Evolutionary conservation across 225 moss, liverwort and hornwort species (phyloP), one percentile per base, ranked within the genome.

Genomic region (Pleurozium schreberi): DNA sequence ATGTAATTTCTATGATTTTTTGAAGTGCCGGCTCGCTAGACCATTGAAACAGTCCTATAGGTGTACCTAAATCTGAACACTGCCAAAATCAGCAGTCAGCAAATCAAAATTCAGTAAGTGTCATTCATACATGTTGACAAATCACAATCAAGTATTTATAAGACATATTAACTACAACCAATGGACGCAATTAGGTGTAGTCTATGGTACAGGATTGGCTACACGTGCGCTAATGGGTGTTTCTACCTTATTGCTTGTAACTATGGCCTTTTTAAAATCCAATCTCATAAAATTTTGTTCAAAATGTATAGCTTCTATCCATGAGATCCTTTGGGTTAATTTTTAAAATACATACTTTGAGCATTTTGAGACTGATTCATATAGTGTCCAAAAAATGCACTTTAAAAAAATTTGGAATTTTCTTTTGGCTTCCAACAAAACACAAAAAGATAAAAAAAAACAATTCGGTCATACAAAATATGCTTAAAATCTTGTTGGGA

Each of bases 261-360:
- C 23, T 77, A 15, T 4, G 4, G 3, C 3, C 0, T 1, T 52
- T 76, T 23, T 2, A 36, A 76, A 76, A 76, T 76, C 11, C 36
- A 5, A 36, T 53, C 5, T 5, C 0, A 52, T 0, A 36, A 5
- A 14, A 5, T 52, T 23, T 52, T 52, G 14, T 22, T 76, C 22
- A 36, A 30, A 76, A 36, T 76, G 14, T 6, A 53, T 23, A 76
- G 14, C 5, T 1, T 23, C 14, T 76, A 22, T 36, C 2, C 0
- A 77, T 15, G 0, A 53, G 6, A 23, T 77, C 3, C 0, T 13
- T 3, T 9, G 9, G 14, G 2, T 23, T 2, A 77, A 53, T 36
- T 77, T 53, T 34, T 8, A 5, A 76, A 14, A 52, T 36, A 34
- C 23, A 20, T 31, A 33, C 33, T 33, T 75, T 50, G 8, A 34